A percentile compares a stretch with the other conserved stretches of the same genome.
These are phyloP conservation scores for Plantago coronopus DNA, from an alignment of 305 asterid species.

Conservation along the genomic window DNA sequence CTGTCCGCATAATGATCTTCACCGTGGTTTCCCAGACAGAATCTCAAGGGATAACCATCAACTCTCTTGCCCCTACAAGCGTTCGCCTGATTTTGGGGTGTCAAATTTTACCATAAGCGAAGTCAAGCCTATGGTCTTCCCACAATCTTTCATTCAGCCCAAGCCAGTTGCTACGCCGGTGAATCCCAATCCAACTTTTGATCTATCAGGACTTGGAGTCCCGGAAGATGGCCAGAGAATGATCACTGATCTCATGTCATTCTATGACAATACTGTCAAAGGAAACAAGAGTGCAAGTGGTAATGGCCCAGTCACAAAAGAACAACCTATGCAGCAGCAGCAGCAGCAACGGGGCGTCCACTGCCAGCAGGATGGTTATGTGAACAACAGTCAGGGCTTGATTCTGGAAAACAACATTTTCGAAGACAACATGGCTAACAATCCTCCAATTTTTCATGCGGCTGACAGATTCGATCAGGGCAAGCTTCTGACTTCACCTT, in stretches of 20 bases:
- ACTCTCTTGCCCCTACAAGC: constrained; percentile 51
- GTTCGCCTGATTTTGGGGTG: constrained; percentile 34
- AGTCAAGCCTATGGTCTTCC: constrained; percentile 37
- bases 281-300: constrained; percentile 34
- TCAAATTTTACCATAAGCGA: constrained; percentile 41
- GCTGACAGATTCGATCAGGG: constrained; percentile 30
- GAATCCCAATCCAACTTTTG: constrained; percentile 32
- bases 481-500: constrained; percentile 28
- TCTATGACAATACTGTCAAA: constrained; percentile 53
- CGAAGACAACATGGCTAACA: constrained; percentile 28
- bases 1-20: constrained; percentile 61
- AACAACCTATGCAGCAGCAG: constrained; percentile 35
- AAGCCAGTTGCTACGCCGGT: constrained; percentile 28
- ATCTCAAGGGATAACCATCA: constrained; percentile 70
- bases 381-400: constrained; percentile 37
- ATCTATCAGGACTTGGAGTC: constrained; percentile 57
- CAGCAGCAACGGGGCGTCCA: constrained; percentile 32
- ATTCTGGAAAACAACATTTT: constrained; percentile 35
- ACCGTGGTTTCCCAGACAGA: constrained; percentile 58
- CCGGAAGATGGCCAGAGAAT: constrained; percentile 77
- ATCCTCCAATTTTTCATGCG: constrained; percentile 25
- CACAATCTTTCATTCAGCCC: constrained; percentile 44
- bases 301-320: constrained; percentile 26
- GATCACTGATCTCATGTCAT: constrained; percentile 68
- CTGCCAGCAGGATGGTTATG: constrained; percentile 35